A percentile compares a stretch with the other conserved stretches of the same genome.
phyloP scores from a whole-genome alignment of 2,329 filamentous ascomycete species.

The Gyromitra esculenta region DNA sequence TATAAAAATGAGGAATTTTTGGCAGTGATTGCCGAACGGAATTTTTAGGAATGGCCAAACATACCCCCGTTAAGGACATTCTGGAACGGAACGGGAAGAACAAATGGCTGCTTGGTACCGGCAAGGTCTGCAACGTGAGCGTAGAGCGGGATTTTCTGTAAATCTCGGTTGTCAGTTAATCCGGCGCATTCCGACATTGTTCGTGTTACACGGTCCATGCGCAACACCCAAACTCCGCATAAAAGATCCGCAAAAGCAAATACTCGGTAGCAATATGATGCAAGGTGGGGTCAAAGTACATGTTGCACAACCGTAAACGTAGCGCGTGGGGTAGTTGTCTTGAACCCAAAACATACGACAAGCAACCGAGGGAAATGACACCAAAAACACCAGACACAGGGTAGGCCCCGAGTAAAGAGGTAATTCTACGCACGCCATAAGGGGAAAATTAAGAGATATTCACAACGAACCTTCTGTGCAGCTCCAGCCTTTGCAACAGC shows the following conservation, averaged over 20 bases:
- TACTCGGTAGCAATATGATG: constrained; percentile 30
- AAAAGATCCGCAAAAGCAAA: constrained; percentile 45
- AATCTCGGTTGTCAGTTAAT: constrained; percentile 41
- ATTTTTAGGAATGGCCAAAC: constrained; percentile 43
- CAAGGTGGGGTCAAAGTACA: constrained; percentile 26
- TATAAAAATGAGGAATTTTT: not conserved
- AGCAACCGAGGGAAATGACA: constrained; percentile 3
- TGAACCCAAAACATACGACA: constrained; percentile 14
- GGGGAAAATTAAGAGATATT: constrained; percentile 13
- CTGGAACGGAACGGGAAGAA: constrained; percentile 90
- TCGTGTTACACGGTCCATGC: constrained; percentile 32
- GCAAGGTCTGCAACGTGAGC: constrained; percentile 87
- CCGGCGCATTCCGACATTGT: constrained; percentile 16
- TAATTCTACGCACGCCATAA: not conserved
- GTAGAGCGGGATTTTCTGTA: constrained; percentile 75
- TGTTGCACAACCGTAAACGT: constrained; percentile 30
- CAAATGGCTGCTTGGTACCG: constrained; percentile 90
- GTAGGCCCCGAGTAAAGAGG: not conserved
- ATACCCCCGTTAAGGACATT: constrained; percentile 83
- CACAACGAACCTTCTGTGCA: constrained; percentile 75
- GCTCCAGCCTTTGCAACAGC: constrained; percentile 88
- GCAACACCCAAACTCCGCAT: constrained; percentile 28
- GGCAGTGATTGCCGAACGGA: constrained; percentile 20
- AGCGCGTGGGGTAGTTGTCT: constrained; percentile 33
- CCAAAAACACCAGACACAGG: not conserved